These are phyloP conservation scores for Phlegmacium glaucopus DNA, from an alignment of 768 basidiomycete species.

Conservation along the genomic window DNA sequence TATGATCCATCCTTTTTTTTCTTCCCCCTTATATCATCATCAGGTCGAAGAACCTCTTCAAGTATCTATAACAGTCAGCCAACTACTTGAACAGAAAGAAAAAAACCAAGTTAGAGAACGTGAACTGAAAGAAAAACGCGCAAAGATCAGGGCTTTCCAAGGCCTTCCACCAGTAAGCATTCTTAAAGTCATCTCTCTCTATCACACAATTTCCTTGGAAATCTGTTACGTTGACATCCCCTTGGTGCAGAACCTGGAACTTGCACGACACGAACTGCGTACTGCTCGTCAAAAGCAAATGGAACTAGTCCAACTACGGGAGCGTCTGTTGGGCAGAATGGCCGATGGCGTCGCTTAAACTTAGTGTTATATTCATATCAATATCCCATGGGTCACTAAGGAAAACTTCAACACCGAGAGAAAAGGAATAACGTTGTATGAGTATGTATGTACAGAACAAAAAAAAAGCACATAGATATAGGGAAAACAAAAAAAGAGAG, in stretches of 20 bases:
- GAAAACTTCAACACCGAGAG: too few species aligned
- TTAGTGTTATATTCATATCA: too few species aligned
- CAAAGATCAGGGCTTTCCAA: slow-evolving; percentile 43
- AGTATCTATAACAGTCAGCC: slow-evolving; percentile 32
- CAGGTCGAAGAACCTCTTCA: slow-evolving; percentile 29
- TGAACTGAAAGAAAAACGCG: slow-evolving; percentile 40
- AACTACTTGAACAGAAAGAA: slow-evolving; percentile 36
- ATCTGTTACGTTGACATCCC: too few species aligned
- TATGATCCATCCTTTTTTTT: not conserved
- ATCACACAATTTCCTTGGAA: not conserved
- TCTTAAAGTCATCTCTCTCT: not conserved
- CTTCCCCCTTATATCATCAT: not conserved
- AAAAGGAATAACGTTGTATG: too few species aligned
- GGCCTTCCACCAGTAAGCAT: slow-evolving; percentile 44
- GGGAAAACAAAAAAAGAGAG: too few species aligned
- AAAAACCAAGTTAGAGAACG: slow-evolving; percentile 32
- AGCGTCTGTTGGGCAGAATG: slow-evolving; percentile 44
- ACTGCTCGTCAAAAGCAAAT: slow-evolving; percentile 40
- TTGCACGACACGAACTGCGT: slow-evolving; percentile 40
- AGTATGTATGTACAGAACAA: too few species aligned
- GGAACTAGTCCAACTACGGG: slow-evolving; percentile 43
- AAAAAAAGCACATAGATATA: too few species aligned
- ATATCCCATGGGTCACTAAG: too few species aligned
- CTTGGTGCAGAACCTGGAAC: slow-evolving; percentile 37
- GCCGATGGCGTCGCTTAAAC: slow-evolving; percentile 32